Evolutionary conservation across 257 asterid genomes (phyloP).

Genomic region (Ballota nigra): DNA sequence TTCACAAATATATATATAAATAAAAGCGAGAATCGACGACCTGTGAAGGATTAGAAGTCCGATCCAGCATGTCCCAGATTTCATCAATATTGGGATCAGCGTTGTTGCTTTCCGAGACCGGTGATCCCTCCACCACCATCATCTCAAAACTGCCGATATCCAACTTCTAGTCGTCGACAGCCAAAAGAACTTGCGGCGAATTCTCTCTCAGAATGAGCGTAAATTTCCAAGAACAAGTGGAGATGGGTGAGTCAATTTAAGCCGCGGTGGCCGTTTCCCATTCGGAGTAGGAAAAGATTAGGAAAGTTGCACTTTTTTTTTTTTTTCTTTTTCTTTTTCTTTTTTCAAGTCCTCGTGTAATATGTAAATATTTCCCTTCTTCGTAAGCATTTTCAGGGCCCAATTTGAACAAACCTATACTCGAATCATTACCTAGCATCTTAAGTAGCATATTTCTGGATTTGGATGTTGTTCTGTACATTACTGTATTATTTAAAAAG

Average conservation of each 20-base stretch:
- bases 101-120: conserved; percentile 14
- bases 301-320: conserved; percentile 13
- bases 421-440: too few species aligned
- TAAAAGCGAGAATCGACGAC: conserved; percentile 15
- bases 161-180: not conserved
- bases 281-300: conserved; percentile 27
- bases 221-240: not conserved
- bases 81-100: conserved; percentile 43
- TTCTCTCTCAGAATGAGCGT: not conserved
- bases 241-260: conserved; percentile 22
- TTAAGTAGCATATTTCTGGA: too few species aligned
- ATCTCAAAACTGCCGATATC: conserved; percentile 32
- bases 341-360: not conserved
- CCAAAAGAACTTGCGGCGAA: not conserved
- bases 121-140: conserved; percentile 58
- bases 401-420: not conserved
- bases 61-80: conserved; percentile 35
- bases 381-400: not conserved
- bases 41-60: conserved; percentile 21
- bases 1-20: not conserved
- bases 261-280: conserved; percentile 32
- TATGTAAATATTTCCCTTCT: not conserved
- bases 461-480: too few species aligned
- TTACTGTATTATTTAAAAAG: too few species aligned
- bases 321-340: not conserved